phyloP scores from a whole-genome alignment of 2,329 filamentous ascomycete genomes.

The Sporothrix variecibatus region DNA sequence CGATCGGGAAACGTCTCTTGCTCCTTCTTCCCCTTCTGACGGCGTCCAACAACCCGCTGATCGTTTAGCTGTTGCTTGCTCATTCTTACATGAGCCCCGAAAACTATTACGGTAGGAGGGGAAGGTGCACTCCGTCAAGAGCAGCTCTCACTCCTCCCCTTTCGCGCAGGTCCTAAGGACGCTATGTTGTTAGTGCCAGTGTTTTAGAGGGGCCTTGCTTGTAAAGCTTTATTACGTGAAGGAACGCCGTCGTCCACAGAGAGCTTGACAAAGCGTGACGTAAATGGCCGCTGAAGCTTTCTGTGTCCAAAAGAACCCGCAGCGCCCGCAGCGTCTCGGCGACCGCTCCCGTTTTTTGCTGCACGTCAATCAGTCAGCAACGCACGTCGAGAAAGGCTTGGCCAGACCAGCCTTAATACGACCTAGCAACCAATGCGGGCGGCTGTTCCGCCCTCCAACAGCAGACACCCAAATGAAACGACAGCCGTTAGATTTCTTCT shows the following conservation, averaged over 20 bases:
- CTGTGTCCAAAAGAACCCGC: neutral
- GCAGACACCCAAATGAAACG: neutral
- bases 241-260: neutral
- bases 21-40: neutral
- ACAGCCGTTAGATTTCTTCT: neutral
- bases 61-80: neutral
- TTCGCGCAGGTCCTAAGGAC: neutral
- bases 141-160: neutral
- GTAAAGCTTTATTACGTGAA: constrained; percentile 1
- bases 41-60: neutral
- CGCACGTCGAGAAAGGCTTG: neutral
- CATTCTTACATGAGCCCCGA: constrained; percentile 23
- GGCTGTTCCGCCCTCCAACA: neutral
- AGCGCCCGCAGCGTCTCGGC: neutral
- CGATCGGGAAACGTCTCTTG: too few relatives aligned
- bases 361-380: constrained; percentile 9
- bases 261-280: constrained; percentile 31
- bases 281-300: constrained; percentile 11
- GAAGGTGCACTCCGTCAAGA: neutral
- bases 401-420: neutral
- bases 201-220: neutral
- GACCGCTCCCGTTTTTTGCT: neutral
- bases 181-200: neutral
- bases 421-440: neutral
- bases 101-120: neutral